Percentiles rank a stretch among this genome's conserved stretches.
Evolutionary conservation across 768 basidiomycete genomes (phyloP).

Genomic region (Hericium erinaceus): DNA sequence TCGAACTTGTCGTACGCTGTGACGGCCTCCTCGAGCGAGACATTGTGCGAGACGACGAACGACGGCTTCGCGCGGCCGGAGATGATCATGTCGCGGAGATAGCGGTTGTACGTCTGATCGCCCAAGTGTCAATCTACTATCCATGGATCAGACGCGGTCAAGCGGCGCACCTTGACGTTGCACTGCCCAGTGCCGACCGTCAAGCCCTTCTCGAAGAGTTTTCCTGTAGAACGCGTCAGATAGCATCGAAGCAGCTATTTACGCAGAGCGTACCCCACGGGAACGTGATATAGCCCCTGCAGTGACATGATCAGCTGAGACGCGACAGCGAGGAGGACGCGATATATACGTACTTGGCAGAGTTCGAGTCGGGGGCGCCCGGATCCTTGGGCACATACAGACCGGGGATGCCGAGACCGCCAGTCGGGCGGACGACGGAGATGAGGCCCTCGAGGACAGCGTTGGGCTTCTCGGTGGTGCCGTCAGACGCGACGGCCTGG

Average conservation of each 20-base stretch:
- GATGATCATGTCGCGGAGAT: constrained; percentile 46
- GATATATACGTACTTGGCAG: constrained; percentile 31
- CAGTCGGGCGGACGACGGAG: constrained; percentile 42
- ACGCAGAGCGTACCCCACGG: constrained; percentile 30
- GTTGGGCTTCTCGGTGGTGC: constrained; percentile 49
- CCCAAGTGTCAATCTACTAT: background rate
- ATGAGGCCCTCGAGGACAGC: constrained; percentile 42
- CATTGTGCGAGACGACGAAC: constrained; percentile 45
- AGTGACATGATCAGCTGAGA: background rate
- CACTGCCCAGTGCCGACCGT: constrained; percentile 45
- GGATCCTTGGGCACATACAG: constrained; percentile 50
- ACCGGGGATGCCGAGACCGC: constrained; percentile 49
- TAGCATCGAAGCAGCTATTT: background rate
- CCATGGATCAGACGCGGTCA: background rate
- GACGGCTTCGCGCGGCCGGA: constrained; percentile 43
- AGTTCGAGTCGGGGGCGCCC: constrained; percentile 42
- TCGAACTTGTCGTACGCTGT: constrained; percentile 48
- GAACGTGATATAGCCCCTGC: constrained; percentile 42
- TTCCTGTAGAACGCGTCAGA: constrained; percentile 13
- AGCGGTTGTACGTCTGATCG: constrained; percentile 39
- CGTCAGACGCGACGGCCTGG: constrained; percentile 42
- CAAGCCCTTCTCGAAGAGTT: constrained; percentile 49
- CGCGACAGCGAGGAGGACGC: no score
- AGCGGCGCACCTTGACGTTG: constrained; percentile 37
- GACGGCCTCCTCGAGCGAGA: constrained; percentile 38